Conservation (phyloP, 768 basidiomycete species). For the Pisolithus sp. region DNA sequence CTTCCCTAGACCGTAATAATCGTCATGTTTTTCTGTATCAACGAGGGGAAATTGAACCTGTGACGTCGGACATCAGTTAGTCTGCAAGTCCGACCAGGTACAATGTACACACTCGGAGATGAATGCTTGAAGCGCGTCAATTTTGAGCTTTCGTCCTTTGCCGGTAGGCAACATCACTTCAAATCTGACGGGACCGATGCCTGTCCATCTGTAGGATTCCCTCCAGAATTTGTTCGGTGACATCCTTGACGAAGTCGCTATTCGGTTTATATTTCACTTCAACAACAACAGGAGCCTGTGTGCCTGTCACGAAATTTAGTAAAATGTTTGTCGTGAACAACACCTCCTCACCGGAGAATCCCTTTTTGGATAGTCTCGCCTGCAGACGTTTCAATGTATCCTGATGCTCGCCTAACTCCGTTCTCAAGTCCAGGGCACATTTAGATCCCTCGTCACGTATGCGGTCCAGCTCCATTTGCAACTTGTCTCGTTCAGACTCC, state of each 20-base stretch:
- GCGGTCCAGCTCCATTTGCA: constrained; percentile 3
- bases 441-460: neutral
- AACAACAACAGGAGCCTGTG: neutral
- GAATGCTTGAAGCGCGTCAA: constrained; percentile 9
- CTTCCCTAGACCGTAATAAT: constrained; percentile 10
- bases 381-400: constrained; percentile 7
- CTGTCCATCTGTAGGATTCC: constrained; percentile 7
- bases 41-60: constrained; percentile 3
- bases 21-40: neutral
- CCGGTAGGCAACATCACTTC: constrained; percentile 1
- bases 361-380: constrained; percentile 14
- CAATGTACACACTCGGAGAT: constrained; percentile 11
- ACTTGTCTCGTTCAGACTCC: neutral
- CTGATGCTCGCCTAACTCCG: constrained; percentile 13
- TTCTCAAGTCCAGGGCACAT: constrained; percentile 4
- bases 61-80: neutral
- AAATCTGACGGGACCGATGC: constrained; percentile 15
- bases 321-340: neutral
- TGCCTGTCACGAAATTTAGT: constrained; percentile 9
- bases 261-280: constrained; percentile 1
- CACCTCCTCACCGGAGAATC: constrained; percentile 13
- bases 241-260: neutral
- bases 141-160: neutral
- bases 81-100: constrained; percentile 3
- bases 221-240: constrained; percentile 10